Conservation (phyloP, 768 basidiomycete species). For the Leccinum uliginosum region DNA sequence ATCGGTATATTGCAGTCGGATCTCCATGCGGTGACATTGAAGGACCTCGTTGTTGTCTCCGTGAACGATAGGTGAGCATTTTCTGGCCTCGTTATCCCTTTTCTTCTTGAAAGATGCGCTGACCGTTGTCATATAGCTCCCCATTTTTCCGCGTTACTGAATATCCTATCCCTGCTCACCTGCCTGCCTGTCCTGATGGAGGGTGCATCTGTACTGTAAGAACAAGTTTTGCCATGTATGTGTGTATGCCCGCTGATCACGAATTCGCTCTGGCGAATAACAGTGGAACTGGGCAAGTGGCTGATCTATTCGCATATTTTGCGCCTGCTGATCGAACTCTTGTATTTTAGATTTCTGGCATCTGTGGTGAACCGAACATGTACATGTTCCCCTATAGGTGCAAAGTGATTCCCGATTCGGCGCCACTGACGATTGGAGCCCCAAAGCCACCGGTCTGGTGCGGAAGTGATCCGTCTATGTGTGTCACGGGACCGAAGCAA, state of each 20-base stretch:
- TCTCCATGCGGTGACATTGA: neutral
- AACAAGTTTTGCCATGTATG: neutral
- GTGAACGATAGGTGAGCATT: neutral
- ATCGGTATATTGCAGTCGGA: conserved; percentile 1
- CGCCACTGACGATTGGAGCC: conserved; percentile 2
- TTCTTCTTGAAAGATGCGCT: neutral
- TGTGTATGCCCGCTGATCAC: neutral
- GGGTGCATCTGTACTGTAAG: conserved; percentile 9
- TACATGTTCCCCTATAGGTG: conserved; percentile 2
- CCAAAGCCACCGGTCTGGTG: conserved; percentile 7
- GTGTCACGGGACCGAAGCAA: conserved; percentile 12
- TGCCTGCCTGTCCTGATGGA: conserved; percentile 1
- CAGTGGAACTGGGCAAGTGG: conserved; percentile 11
- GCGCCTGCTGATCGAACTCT: neutral
- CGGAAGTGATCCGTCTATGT: neutral
- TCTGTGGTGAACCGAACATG: conserved; percentile 8
- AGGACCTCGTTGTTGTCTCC: conserved; percentile 2
- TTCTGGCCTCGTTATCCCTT: no score
- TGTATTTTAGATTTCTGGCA: conserved; percentile 1
- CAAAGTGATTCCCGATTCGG: neutral
- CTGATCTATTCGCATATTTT: no score
- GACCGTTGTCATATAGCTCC: conserved; percentile 2
- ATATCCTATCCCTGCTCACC: conserved; percentile 4
- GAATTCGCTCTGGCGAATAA: neutral
- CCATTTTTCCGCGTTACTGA: neutral